Percentiles rank a stretch among this genome's conserved stretches.
Evolutionary conservation across 2,329 filamentous ascomycete species (phyloP).

Genomic region (Pseudopyricularia cyperi): DNA sequence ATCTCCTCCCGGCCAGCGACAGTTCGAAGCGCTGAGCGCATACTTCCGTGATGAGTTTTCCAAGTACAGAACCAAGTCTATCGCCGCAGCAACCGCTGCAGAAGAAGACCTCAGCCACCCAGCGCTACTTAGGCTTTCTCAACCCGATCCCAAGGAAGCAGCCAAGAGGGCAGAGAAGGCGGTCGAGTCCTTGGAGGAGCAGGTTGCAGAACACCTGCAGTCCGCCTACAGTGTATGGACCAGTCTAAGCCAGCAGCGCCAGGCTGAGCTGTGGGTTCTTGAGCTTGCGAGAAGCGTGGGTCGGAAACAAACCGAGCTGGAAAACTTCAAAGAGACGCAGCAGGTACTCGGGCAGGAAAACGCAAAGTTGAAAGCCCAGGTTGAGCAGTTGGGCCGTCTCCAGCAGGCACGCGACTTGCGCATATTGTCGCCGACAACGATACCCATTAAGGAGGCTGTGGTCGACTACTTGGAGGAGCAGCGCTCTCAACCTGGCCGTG

Average conservation of each 20-base stretch:
- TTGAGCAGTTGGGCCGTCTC: conserved; percentile 43
- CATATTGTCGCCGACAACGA: conserved; percentile 34
- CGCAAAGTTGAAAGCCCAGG: conserved; percentile 40
- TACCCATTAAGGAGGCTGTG: conserved; percentile 36
- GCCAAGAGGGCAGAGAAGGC: conserved; percentile 34
- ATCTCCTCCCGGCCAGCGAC: conserved; percentile 57
- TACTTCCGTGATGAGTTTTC: conserved; percentile 57
- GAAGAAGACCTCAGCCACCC: conserved; percentile 39
- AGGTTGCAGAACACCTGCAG: conserved; percentile 63
- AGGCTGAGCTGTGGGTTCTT: conserved; percentile 46
- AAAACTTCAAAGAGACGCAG: conserved; percentile 35
- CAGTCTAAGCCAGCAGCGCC: conserved; percentile 40
- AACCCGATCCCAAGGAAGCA: conserved; percentile 30
- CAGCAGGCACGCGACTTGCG: conserved; percentile 50
- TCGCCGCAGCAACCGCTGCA: conserved; percentile 33
- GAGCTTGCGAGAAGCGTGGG: conserved; percentile 49
- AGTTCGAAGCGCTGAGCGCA: conserved; percentile 57
- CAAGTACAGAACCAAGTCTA: conserved; percentile 45
- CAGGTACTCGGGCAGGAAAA: conserved; percentile 42
- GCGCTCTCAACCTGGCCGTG: conserved; percentile 22
- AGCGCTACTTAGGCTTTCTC: conserved; percentile 22
- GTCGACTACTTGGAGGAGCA: conserved; percentile 33
- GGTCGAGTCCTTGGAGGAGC: conserved; percentile 51
- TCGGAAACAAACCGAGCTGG: conserved; percentile 40
- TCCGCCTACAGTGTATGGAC: conserved; percentile 69